A percentile compares a stretch with the other conserved stretches of the same genome.
These are phyloP conservation scores for Ammopiptanthus mongolicus DNA, from an alignment of 306 rosid species.

Conservation along the genomic window DNA sequence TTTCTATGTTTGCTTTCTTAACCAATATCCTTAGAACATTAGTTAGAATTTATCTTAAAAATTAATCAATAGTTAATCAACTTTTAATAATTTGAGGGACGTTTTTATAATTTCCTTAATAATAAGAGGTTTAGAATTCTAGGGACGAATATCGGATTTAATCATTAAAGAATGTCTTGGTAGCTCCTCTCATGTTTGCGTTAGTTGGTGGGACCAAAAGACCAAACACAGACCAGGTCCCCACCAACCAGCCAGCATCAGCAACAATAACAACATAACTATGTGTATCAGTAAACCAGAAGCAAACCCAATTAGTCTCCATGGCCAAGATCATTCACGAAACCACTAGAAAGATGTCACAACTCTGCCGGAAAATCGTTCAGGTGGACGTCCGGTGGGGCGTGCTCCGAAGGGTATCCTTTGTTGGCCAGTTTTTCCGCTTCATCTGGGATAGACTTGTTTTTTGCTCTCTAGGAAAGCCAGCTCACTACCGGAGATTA, in stretches of 20 bases:
- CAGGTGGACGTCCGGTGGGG: conserved; percentile 54
- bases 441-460: conserved; percentile 69
- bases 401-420: conserved; percentile 44
- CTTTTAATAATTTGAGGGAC: too few relatives aligned
- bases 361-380: conserved; percentile 54
- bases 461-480: conserved; percentile 55
- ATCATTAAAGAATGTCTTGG: too few relatives aligned
- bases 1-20: too few relatives aligned
- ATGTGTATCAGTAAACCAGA: conserved; percentile 5
- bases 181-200: too few relatives aligned
- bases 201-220: conserved; percentile 27
- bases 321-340: conserved; percentile 35
- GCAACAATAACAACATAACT: not conserved
- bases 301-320: not conserved
- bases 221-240: conserved; percentile 11
- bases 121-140: too few relatives aligned
- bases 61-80: too few relatives aligned
- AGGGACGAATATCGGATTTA: too few relatives aligned
- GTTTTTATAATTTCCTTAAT: too few relatives aligned
- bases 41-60: too few relatives aligned
- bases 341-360: conserved; percentile 55
- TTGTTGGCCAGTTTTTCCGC: conserved; percentile 61
- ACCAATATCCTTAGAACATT: too few relatives aligned
- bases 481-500: conserved; percentile 45
- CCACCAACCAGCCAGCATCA: too few relatives aligned